Percentiles rank a stretch among this genome's conserved stretches.
Evolutionary conservation across 768 basidiomycete species (phyloP).

Genomic region (Lentinula lateritia): DNA sequence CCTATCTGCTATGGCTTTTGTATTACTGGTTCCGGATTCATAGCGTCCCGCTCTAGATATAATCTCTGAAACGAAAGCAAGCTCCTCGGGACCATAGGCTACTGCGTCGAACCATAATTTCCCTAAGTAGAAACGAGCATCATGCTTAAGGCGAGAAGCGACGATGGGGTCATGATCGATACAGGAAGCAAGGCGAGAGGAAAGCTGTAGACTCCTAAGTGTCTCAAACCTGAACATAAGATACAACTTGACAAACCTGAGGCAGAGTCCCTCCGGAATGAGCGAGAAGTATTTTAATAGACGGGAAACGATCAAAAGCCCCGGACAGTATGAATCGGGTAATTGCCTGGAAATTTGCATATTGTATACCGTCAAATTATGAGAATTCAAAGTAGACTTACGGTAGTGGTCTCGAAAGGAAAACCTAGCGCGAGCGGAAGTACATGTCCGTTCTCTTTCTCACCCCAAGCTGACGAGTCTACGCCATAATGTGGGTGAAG

Average conservation of each 20-base stretch:
- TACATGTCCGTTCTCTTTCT: slow-evolving; percentile 79
- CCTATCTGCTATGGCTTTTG: slow-evolving; percentile 25
- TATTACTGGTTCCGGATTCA: slow-evolving; percentile 24
- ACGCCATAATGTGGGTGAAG: slow-evolving; percentile 87
- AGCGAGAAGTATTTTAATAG: slow-evolving; percentile 72
- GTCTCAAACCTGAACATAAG: not conserved
- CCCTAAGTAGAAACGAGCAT: slow-evolving; percentile 80
- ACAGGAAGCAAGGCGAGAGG: slow-evolving; percentile 80
- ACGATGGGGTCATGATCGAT: slow-evolving; percentile 83
- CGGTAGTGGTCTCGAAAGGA: slow-evolving; percentile 86
- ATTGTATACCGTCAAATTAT: slow-evolving; percentile 1
- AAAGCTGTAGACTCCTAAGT: slow-evolving; percentile 39
- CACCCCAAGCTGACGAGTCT: slow-evolving; percentile 65
- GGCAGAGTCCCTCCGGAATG: slow-evolving; percentile 86
- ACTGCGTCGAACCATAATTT: slow-evolving; percentile 84
- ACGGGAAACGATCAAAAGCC: slow-evolving; percentile 72
- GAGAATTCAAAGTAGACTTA: slow-evolving; percentile 28
- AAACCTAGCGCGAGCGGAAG: slow-evolving; percentile 84
- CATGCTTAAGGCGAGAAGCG: slow-evolving; percentile 67
- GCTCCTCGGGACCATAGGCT: slow-evolving; percentile 80
- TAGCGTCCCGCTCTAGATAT: slow-evolving; percentile 57
- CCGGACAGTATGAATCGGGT: slow-evolving; percentile 81
- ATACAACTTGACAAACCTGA: slow-evolving; percentile 13
- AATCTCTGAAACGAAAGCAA: slow-evolving; percentile 70
- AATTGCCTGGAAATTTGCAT: slow-evolving; percentile 43